A percentile compares a stretch with the other conserved stretches of the same genome.
Conservation (phyloP, 1,284 basidiomycete genomes). For the Ceratobasidium sp. region DNA sequence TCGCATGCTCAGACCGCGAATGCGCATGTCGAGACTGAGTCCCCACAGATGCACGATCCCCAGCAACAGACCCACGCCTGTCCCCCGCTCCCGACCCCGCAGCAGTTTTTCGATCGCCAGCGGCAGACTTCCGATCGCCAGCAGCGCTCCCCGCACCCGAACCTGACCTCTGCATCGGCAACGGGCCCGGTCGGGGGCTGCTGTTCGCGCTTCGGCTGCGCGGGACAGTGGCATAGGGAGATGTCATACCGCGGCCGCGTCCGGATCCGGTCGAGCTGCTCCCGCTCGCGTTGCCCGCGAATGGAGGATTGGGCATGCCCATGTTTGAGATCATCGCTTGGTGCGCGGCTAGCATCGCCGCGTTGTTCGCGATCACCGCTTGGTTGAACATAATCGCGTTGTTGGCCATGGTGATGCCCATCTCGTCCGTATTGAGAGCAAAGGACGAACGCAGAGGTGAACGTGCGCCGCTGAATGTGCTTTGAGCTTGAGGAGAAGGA, state of each 20-base stretch:
- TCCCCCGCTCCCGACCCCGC: no score
- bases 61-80: not conserved
- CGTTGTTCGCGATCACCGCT: conserved; percentile 19
- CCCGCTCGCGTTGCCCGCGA: conserved; percentile 23
- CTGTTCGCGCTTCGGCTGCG: not conserved
- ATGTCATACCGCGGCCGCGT: conserved; percentile 2
- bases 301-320: conserved; percentile 27
- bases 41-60: not conserved
- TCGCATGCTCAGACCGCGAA: conserved; percentile 30
- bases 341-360: not conserved
- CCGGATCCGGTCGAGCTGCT: conserved; percentile 8
- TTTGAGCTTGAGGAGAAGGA: conserved; percentile 4
- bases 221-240: not conserved
- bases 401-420: conserved; percentile 10
- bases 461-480: conserved; percentile 2
- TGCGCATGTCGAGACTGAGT: conserved; percentile 17
- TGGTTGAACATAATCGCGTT: conserved; percentile 26
- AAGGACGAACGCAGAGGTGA: conserved; percentile 34
- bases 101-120: not conserved
- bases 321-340: conserved; percentile 14
- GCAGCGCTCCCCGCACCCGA: not conserved
- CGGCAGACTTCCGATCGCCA: not conserved
- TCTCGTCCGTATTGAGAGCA: conserved; percentile 25
- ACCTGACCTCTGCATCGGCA: conserved; percentile 12
- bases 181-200: conserved; percentile 14